These are phyloP conservation scores for Tricholomella constricta DNA, from an alignment of 768 basidiomycete species.

Conservation along the genomic window DNA sequence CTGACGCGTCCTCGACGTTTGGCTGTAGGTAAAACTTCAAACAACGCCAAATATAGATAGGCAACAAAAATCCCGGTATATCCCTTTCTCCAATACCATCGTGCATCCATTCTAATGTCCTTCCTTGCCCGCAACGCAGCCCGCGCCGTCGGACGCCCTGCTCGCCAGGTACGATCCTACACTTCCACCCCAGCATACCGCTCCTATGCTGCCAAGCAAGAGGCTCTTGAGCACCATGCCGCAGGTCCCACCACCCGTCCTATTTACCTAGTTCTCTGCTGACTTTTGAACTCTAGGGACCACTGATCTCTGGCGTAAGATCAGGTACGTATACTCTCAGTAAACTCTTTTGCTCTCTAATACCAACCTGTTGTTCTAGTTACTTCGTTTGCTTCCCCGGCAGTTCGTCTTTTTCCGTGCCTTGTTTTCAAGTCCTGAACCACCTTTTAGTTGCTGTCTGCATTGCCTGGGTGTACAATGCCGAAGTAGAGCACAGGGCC, in stretches of 20 bases:
- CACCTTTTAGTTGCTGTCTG: constrained; percentile 45
- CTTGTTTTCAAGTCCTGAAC: background rate
- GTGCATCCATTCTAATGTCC: constrained; percentile 40
- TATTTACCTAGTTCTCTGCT: constrained; percentile 2
- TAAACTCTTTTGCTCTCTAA: constrained; percentile 16
- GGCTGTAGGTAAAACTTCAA: constrained; percentile 29
- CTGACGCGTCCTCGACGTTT: constrained; percentile 44
- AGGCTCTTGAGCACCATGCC: constrained; percentile 67
- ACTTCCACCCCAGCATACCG: constrained; percentile 40
- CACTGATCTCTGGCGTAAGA: constrained; percentile 82
- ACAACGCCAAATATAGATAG: constrained; percentile 28
- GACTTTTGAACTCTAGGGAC: constrained; percentile 52
- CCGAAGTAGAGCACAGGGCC: constrained; percentile 63
- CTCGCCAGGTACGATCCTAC: constrained; percentile 41
- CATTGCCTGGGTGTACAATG: constrained; percentile 56
- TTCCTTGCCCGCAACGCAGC: constrained; percentile 49
- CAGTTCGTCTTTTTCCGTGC: constrained; percentile 50
- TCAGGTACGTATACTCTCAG: constrained; percentile 46
- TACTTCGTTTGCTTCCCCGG: constrained; percentile 75
- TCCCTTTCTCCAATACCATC: constrained; percentile 24
- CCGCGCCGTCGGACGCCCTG: constrained; percentile 49
- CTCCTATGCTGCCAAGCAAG: constrained; percentile 51
- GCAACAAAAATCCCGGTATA: constrained; percentile 35
- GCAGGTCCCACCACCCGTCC: constrained; percentile 41
- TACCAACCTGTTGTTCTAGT: constrained; percentile 40